Base-by-base conservation (phyloP, 352 stramenopile species). In the Pythium diclinum region DNA sequence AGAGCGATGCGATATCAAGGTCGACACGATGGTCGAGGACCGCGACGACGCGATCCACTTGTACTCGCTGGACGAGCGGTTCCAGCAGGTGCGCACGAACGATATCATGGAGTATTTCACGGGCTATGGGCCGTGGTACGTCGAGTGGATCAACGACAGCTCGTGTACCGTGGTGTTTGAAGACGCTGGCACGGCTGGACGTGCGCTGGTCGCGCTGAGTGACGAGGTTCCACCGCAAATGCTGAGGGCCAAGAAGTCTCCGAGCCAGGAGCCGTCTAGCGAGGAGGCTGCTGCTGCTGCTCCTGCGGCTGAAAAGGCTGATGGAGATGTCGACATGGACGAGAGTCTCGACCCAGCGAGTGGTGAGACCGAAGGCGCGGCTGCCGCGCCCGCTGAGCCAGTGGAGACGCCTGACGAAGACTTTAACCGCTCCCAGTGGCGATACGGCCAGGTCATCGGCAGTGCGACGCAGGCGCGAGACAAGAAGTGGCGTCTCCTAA, bases 141-240 rank as follows among this genome's bases (percentile, higher is more conserved):
- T 95, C 46, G 86, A 95, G 62, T 95, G 86, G 86, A 77, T 93
- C 69, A 92, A 95, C 73, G 84, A 95, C 73, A 91, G 81, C 48
- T 83, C 84, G 57, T 93, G 84, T 56, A 95, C 84, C 1, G 69
- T 95, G 17, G 81, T 95, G 23, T 95, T 95, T 61, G 70, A 93
- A 62, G 86, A 95, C 44, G 59, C 79, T 7, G 86, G 85, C 48
- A 95, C 84, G 0, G 83, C 85, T 11, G 74, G 68, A 0, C 76
- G 86, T 53, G 84, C 83, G 13, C 66, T 95, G 3, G 75, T 92
- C 48, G 76, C 84, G 6, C 60, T 92, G 1, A 71, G 70, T 23
- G 53, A 83, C 14, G 73, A 82, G 30, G 68, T 95, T 21, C 77
- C 81, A 4, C 46, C 71, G 19, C 81, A 91, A 53, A 75, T 36